phyloP scores from a whole-genome alignment of 2,329 filamentous ascomycete species.

The Aureobasidium lini region DNA sequence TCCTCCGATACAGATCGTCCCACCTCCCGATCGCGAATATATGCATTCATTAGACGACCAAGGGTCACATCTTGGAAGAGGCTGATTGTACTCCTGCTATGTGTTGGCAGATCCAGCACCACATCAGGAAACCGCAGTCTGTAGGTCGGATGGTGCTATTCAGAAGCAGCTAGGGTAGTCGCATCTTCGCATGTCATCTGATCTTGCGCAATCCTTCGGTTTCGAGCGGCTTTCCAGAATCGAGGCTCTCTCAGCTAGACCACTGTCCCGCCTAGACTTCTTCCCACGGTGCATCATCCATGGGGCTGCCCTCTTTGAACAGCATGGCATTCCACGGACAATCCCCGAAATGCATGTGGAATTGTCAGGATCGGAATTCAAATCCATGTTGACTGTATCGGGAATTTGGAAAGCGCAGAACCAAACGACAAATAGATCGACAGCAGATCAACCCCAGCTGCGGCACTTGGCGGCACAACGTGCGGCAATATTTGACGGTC shows the following conservation, averaged over 20 bases:
- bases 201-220: no score
- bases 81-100: no score
- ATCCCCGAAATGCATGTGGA: neutral
- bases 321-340: no score
- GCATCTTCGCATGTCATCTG: no score
- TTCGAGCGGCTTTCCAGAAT: no score
- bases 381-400: no score
- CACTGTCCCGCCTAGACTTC: no score
- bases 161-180: neutral
- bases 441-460: neutral
- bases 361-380: neutral
- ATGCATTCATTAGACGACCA: no score
- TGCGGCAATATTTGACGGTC: neutral
- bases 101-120: neutral
- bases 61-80: no score
- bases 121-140: neutral
- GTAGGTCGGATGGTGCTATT: neutral
- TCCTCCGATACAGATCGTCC: neutral
- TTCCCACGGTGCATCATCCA: no score
- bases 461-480: neutral
- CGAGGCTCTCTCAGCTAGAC: no score
- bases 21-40: neutral
- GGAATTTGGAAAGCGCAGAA: neutral
- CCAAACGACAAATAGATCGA: neutral
- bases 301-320: no score